A percentile compares a stretch with the other conserved stretches of the same genome.
These are phyloP conservation scores for Monosporascus sp. DNA, from an alignment of 2,329 filamentous ascomycete genomes.

Conservation along the genomic window DNA sequence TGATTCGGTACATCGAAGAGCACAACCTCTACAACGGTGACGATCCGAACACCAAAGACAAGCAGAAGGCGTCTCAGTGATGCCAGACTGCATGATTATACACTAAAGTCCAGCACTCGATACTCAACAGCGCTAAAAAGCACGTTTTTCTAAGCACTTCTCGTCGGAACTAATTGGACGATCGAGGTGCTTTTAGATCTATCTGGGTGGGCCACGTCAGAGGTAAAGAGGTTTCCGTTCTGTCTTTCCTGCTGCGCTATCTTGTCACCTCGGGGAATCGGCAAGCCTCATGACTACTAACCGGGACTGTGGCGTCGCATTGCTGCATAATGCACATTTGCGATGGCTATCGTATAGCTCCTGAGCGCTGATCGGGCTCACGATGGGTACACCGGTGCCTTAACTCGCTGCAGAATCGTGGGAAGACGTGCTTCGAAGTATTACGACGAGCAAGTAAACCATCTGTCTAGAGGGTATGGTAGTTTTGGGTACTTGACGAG, in stretches of 20 bases:
- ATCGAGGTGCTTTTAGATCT: not conserved
- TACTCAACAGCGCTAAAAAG: not conserved
- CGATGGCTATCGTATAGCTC: not conserved
- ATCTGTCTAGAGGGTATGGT: too few species aligned
- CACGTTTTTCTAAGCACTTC: not conserved
- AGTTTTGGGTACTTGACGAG: not conserved
- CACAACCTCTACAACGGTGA: conserved; percentile 51
- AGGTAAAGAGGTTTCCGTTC: not conserved
- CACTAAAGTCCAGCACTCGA: not conserved
- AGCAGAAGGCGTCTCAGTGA: conserved; percentile 16
- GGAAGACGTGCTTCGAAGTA: too few species aligned
- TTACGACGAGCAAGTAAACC: too few species aligned
- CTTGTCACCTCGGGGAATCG: not conserved
- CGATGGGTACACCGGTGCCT: not conserved
- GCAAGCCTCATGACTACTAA: not conserved
- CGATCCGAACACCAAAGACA: conserved; percentile 21
- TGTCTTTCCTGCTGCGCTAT: not conserved
- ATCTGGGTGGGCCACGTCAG: not conserved
- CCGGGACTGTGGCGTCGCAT: not conserved
- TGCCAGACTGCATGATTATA: not conserved
- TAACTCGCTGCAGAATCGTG: too few species aligned
- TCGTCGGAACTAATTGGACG: not conserved
- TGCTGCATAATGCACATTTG: not conserved
- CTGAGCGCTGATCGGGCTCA: not conserved
- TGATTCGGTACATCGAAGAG: conserved; percentile 69